Conservation (phyloP, 768 basidiomycete species). For the Amanita fuliginea region DNA sequence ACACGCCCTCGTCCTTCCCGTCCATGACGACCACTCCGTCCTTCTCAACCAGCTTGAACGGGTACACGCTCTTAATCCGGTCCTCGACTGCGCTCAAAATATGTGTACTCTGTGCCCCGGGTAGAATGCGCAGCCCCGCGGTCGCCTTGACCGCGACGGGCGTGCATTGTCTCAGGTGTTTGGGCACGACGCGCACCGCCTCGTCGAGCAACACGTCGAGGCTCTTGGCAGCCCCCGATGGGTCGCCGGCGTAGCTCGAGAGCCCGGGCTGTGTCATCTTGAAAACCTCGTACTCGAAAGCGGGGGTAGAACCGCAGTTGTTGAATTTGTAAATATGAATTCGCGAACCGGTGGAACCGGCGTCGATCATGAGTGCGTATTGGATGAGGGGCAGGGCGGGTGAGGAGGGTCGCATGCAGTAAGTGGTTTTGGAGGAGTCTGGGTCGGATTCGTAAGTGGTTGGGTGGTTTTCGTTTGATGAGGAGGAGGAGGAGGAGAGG, state of each 20-base stretch:
- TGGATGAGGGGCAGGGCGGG: constrained; percentile 55
- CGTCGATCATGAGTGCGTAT: constrained; percentile 96
- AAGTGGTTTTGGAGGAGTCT: constrained; percentile 58
- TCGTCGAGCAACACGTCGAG: constrained; percentile 74
- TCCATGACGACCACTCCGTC: constrained; percentile 87
- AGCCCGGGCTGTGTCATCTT: constrained; percentile 73
- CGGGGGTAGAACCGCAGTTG: constrained; percentile 66
- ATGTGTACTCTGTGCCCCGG: constrained; percentile 44
- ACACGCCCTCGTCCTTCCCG: constrained; percentile 91
- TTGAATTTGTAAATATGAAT: constrained; percentile 99
- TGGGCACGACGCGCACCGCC: constrained; percentile 71
- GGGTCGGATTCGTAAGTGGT: constrained; percentile 64
- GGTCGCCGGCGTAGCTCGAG: constrained; percentile 45
- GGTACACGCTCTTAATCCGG: constrained; percentile 46
- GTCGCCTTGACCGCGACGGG: constrained; percentile 89
- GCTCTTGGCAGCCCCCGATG: constrained; percentile 64
- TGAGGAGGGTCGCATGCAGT: constrained; percentile 51
- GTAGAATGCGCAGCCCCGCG: constrained; percentile 74
- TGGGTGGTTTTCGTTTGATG: constrained; percentile 24
- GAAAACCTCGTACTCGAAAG: constrained; percentile 92
- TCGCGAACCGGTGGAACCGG: constrained; percentile 93
- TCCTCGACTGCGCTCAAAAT: constrained; percentile 68
- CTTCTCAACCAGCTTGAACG: constrained; percentile 44
- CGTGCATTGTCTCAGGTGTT: constrained; percentile 57
- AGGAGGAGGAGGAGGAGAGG: constrained; percentile 5